Conservation (phyloP, 495 filamentous ascomycete genomes). For the Astrothelium macrocarpum region DNA sequence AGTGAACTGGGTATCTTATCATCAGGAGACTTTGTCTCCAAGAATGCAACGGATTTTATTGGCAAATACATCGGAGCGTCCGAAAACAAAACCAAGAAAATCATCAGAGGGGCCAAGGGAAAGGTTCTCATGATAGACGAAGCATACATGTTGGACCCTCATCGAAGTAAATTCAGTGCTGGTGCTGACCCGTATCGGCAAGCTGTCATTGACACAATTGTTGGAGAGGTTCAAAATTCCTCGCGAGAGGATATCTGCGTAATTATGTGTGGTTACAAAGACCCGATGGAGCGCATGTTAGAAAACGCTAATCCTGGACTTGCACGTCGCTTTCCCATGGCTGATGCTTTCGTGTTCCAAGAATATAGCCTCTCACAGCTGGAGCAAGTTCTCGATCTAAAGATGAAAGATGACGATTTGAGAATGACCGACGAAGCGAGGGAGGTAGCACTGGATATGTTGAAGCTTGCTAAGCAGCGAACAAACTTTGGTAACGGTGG, state of each 20-base stretch:
- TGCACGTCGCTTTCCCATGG: slow-evolving; percentile 13
- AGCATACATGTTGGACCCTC: slow-evolving; percentile 37
- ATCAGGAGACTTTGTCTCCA: slow-evolving; percentile 30
- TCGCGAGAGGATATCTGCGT: slow-evolving; percentile 13
- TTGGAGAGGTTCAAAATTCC: slow-evolving; percentile 10
- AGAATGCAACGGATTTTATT: slow-evolving; percentile 35
- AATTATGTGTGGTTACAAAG: slow-evolving; percentile 15
- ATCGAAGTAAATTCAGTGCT: not conserved
- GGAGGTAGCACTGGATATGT: slow-evolving; percentile 7
- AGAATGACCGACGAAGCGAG: slow-evolving; percentile 9
- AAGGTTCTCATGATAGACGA: slow-evolving; percentile 59
- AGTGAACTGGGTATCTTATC: slow-evolving; percentile 48
- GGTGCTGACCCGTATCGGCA: not conserved
- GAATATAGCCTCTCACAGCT: slow-evolving; percentile 8
- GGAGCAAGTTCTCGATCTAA: slow-evolving; percentile 9
- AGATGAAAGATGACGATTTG: slow-evolving; percentile 5
- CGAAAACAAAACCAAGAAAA: slow-evolving; percentile 49
- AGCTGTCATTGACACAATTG: slow-evolving; percentile 17
- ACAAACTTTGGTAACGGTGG: slow-evolving; percentile 14
- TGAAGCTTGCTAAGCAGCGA: not conserved
- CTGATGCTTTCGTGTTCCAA: slow-evolving; percentile 10
- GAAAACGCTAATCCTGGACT: slow-evolving; percentile 14
- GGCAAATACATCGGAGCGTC: slow-evolving; percentile 47
- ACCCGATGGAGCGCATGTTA: slow-evolving; percentile 11
- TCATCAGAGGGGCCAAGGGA: slow-evolving; percentile 50